Evolutionary conservation across 2,329 filamentous ascomycete genomes (phyloP).

Genomic region (Paracorniculantispora psalliotae): DNA sequence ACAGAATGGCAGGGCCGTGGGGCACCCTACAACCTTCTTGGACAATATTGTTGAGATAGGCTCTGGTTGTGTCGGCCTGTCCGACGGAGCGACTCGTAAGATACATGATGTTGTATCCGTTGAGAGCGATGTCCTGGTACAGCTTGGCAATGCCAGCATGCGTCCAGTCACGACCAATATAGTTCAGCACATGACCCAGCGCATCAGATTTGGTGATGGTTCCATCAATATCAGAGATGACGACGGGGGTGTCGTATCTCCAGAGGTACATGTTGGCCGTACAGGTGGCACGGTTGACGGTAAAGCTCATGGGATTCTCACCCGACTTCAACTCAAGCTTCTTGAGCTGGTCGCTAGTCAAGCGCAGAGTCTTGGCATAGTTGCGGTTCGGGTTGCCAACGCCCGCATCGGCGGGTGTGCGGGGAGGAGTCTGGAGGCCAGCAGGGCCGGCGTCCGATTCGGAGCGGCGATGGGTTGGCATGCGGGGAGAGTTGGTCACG

Average conservation of each 20-base stretch:
- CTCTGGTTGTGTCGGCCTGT: constrained; percentile 82
- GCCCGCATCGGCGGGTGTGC: constrained; percentile 63
- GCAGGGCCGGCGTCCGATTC: constrained; percentile 60
- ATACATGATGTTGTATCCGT: constrained; percentile 99
- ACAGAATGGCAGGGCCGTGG: constrained; percentile 88
- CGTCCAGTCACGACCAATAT: constrained; percentile 97
- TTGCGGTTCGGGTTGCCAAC: constrained; percentile 72
- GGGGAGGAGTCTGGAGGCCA: constrained; percentile 59
- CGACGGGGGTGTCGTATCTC: constrained; percentile 85
- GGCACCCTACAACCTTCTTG: constrained; percentile 86
- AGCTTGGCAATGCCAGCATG: constrained; percentile 94
- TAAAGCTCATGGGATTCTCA: constrained; percentile 93
- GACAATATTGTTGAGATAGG: constrained; percentile 82
- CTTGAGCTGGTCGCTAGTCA: constrained; percentile 95
- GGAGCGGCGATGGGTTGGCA: constrained; percentile 52
- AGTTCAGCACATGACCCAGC: constrained; percentile 88
- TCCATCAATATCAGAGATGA: constrained; percentile 97
- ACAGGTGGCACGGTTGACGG: constrained; percentile 90
- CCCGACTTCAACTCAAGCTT: constrained; percentile 74
- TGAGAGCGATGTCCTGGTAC: constrained; percentile 90
- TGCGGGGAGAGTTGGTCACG: constrained; percentile 42
- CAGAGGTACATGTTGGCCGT: constrained; percentile 90
- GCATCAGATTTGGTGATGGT: constrained; percentile 98
- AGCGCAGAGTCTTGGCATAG: constrained; percentile 90
- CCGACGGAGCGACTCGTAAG: constrained; percentile 91